A percentile compares a stretch with the other conserved stretches of the same genome.
phyloP scores from a whole-genome alignment of 768 basidiomycete species.

The Paxillus ammoniavirescens region DNA sequence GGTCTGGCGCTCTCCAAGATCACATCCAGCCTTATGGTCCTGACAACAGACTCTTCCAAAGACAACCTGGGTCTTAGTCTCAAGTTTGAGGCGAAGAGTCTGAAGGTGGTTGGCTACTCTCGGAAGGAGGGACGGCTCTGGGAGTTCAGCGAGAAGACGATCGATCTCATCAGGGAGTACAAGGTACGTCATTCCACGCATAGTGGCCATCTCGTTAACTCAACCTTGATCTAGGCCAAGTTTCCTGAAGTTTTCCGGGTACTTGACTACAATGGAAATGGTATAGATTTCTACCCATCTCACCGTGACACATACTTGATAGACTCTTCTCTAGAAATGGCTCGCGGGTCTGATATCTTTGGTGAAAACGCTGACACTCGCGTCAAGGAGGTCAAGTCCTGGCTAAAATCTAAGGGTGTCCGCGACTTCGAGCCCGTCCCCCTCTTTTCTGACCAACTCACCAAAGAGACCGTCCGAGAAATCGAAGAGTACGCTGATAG shows the following conservation, averaged over 20 bases:
- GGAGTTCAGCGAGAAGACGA: constrained; percentile 91
- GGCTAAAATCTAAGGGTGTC: constrained; percentile 86
- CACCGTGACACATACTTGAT: neutral
- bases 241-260: constrained; percentile 84
- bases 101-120: constrained; percentile 93
- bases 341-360: constrained; percentile 57
- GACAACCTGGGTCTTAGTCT: constrained; percentile 90
- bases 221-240: constrained; percentile 42
- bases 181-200: constrained; percentile 43
- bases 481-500: constrained; percentile 77
- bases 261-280: constrained; percentile 69
- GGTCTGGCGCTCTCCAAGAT: constrained; percentile 84
- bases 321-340: constrained; percentile 58
- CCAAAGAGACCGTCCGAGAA: constrained; percentile 80
- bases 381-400: constrained; percentile 75
- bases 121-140: constrained; percentile 80
- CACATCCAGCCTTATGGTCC: constrained; percentile 90
- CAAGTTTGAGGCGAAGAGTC: constrained; percentile 91
- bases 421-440: constrained; percentile 92
- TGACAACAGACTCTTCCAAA: constrained; percentile 73
- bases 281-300: constrained; percentile 33
- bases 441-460: constrained; percentile 86
- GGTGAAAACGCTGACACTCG: constrained; percentile 61
- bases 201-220: neutral
- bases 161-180: constrained; percentile 83